phyloP scores from a whole-genome alignment of 2,329 filamentous ascomycete species.

The Fusarium tjaetaba region DNA sequence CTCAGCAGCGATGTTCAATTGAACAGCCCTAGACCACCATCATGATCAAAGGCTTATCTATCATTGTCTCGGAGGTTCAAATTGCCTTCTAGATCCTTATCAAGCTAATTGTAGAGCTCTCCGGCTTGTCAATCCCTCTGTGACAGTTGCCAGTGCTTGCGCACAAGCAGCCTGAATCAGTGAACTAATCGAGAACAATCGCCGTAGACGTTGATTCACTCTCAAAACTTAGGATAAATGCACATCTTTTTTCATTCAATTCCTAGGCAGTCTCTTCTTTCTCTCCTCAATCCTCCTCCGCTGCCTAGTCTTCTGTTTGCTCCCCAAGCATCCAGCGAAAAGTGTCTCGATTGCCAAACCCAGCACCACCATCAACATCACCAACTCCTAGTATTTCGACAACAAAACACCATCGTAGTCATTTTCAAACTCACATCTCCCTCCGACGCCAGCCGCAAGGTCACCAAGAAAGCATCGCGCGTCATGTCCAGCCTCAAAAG shows the following conservation, averaged over 20 bases:
- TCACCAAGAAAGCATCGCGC: neutral
- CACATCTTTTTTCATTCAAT: neutral
- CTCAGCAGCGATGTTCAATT: neutral
- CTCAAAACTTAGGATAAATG: neutral
- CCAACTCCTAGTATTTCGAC: neutral
- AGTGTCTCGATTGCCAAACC: neutral
- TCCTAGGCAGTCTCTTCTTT: accelerated
- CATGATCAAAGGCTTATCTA: too few relatives aligned
- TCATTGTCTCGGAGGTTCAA: accelerated
- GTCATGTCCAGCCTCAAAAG: neutral
- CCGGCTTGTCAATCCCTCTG: accelerated
- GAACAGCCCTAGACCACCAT: neutral
- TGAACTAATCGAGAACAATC: neutral
- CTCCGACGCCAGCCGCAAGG: neutral
- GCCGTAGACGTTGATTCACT: neutral
- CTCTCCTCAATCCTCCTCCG: neutral
- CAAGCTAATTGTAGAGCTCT: accelerated
- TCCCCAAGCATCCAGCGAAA: neutral
- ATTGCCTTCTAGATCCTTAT: accelerated
- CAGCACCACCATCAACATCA: neutral
- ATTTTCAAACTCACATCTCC: neutral
- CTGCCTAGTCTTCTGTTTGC: neutral
- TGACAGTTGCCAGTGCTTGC: neutral
- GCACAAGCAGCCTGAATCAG: neutral
- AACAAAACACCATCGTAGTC: neutral